Conservation (phyloP, 257 asterid genomes). For the Solanum bulbocastanum region DNA sequence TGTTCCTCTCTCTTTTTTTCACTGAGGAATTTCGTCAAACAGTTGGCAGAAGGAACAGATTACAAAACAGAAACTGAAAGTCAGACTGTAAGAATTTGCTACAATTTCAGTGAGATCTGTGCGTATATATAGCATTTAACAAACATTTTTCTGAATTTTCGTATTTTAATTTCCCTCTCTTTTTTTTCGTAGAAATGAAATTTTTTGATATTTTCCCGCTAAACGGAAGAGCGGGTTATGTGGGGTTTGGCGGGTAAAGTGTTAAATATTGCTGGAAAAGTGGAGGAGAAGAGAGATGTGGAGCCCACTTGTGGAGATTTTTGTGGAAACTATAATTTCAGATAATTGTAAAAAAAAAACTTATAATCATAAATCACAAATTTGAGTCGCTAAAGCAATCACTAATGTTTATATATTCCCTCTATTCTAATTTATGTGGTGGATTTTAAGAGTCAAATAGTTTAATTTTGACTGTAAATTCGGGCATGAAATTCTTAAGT, state of each 20-base stretch:
- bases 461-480: background rate
- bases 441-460: background rate
- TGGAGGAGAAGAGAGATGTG: background rate
- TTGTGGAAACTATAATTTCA: background rate
- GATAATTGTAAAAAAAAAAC: background rate
- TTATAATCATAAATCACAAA: background rate
- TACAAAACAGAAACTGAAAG: background rate
- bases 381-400: rapidly evolving
- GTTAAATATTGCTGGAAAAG: background rate
- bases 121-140: background rate
- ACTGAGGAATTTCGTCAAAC: slow-evolving; percentile 19
- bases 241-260: background rate
- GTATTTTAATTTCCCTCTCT: background rate
- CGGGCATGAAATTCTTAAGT: rapidly evolving
- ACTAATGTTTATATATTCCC: rapidly evolving
- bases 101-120: background rate
- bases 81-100: background rate
- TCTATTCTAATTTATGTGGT: rapidly evolving
- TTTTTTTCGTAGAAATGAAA: background rate
- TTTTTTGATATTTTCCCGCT: background rate
- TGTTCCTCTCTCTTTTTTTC: background rate
- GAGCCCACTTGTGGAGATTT: background rate
- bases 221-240: background rate
- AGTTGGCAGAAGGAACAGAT: background rate
- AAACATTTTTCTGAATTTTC: background rate